These are phyloP conservation scores for Alnus rubra DNA, from an alignment of 306 rosid species.

Conservation along the genomic window DNA sequence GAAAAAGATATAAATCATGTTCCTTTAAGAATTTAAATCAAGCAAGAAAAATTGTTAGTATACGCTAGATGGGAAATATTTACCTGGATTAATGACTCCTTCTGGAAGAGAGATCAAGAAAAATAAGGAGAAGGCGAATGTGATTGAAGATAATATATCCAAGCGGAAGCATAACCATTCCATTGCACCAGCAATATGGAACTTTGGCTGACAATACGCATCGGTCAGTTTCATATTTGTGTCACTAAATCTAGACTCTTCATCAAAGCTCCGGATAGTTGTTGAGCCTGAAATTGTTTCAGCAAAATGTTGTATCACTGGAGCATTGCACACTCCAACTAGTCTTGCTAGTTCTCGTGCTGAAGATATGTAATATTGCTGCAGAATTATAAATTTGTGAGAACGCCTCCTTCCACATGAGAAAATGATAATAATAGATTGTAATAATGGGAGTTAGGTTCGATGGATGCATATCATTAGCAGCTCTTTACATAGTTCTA, in stretches of 20 bases:
- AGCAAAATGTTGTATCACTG: conserved; percentile 78
- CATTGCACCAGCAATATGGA: conserved; percentile 68
- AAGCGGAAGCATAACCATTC: conserved; percentile 83
- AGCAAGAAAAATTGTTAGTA: not conserved
- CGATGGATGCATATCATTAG: not conserved
- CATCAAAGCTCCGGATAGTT: conserved; percentile 87
- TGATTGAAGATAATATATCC: conserved; percentile 67
- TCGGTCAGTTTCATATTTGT: conserved; percentile 73
- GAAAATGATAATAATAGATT: not conserved
- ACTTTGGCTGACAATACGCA: conserved; percentile 68
- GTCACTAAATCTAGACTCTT: conserved; percentile 65
- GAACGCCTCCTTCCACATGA: not conserved
- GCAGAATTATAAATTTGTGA: conserved; percentile 29
- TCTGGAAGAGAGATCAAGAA: conserved; percentile 72
- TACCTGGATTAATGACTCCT: conserved; percentile 82
- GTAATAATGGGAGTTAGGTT: not conserved
- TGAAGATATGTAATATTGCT: conserved; percentile 75
- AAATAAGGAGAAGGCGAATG: conserved; percentile 65
- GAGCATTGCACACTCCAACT: conserved; percentile 84
- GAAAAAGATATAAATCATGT: conserved; percentile 11
- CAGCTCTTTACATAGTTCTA: not conserved
- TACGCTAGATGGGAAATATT: conserved; percentile 12
- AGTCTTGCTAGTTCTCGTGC: conserved; percentile 84
- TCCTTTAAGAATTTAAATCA: not conserved
- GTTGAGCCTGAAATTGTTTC: conserved; percentile 82